Base-by-base conservation (phyloP, 352 stramenopile species). In the Pythium vanterpoolii region DNA sequence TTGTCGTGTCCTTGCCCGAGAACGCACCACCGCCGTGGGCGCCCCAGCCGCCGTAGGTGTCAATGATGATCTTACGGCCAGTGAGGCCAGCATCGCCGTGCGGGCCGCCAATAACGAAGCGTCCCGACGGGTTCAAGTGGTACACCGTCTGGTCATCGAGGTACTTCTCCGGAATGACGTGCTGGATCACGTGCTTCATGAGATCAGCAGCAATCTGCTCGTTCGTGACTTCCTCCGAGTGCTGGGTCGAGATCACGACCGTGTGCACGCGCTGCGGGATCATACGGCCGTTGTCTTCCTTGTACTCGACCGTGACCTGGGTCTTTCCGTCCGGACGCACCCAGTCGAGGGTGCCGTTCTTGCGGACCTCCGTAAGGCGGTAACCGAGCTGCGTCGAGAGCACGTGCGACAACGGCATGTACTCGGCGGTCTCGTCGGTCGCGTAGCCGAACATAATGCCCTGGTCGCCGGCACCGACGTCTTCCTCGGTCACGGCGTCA, bases 101-200 rank as follows among this genome's bases (percentile, higher is more conserved):
- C 21, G 97, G 97, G 57, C 97, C 97, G 57, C 97, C 97, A 73
- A 99, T 99, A 23, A 99, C 96, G 74, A 99, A 99, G 50, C 97
- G 85, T 64, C 97, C 97, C 61, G 94, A 98, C 36, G 98, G 98
- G 80, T 99, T 99, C 66, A 99, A 77, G 88, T 99, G 95, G 87
- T 99, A 99, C 63, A 99, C 96, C 45, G 98, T 99, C 69, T 99
- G 96, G 70, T 99, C 96, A 72, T 99, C 97, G 1, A 99, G 72
- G 84, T 99, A 99, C 83, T 99, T 98, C 68, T 96, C 96, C 11
- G 97, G 97, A 60, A 99, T 92, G 34, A 99, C 97, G 3, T 91
- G 86, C 74, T 98, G 97, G 64, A 99, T 98, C 11, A 99, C 97
- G 77, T 99, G 90, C 81, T 99, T 98, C 87, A 99, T 98, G 5